Percentiles rank a stretch among this genome's conserved stretches.
Conservation (phyloP, 2,329 filamentous ascomycete genomes). For the Colletotrichum chlorophyti region DNA sequence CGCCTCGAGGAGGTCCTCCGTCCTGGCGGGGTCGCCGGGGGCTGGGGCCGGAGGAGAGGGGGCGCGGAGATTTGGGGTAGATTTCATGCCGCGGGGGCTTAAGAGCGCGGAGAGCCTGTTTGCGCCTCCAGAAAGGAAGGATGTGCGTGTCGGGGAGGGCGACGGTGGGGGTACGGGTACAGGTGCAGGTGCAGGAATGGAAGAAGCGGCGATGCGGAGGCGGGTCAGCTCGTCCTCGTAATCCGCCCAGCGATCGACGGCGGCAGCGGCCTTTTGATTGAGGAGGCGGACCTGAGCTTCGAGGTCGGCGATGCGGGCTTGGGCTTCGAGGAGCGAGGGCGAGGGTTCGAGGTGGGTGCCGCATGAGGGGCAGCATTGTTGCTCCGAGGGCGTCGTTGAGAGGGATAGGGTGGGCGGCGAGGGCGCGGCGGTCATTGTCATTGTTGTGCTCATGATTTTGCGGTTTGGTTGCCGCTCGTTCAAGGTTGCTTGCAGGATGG, state of each 20-base stretch:
- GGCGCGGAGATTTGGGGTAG: slow-evolving; percentile 45
- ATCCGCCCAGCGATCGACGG: slow-evolving; percentile 72
- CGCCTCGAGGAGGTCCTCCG: slow-evolving; percentile 65
- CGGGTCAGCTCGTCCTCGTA: slow-evolving; percentile 79
- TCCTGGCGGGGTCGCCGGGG: slow-evolving; percentile 35
- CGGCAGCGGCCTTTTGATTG: slow-evolving; percentile 73
- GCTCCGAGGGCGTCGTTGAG: slow-evolving; percentile 26
- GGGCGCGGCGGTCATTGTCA: slow-evolving; percentile 30
- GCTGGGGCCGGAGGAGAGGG: slow-evolving; percentile 31
- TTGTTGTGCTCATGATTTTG: slow-evolving; percentile 30
- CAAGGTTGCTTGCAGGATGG: not conserved
- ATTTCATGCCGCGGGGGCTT: slow-evolving; percentile 48
- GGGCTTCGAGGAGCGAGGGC: slow-evolving; percentile 57
- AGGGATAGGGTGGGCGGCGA: slow-evolving; percentile 29
- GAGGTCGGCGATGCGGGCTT: slow-evolving; percentile 70
- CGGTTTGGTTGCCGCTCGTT: not conserved
- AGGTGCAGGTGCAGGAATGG: slow-evolving; percentile 31
- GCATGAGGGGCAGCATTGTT: slow-evolving; percentile 57
- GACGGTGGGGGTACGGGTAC: slow-evolving; percentile 33
- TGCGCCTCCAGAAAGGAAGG: slow-evolving; percentile 53
- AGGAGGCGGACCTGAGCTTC: slow-evolving; percentile 74
- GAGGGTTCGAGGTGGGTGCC: slow-evolving; percentile 49
- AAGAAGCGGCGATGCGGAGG: slow-evolving; percentile 52
- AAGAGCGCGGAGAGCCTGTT: slow-evolving; percentile 53
- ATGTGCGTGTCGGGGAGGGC: slow-evolving; percentile 45